Base-by-base conservation (phyloP, 139 green algal species). In the Diplosphaera chodatii region DNA sequence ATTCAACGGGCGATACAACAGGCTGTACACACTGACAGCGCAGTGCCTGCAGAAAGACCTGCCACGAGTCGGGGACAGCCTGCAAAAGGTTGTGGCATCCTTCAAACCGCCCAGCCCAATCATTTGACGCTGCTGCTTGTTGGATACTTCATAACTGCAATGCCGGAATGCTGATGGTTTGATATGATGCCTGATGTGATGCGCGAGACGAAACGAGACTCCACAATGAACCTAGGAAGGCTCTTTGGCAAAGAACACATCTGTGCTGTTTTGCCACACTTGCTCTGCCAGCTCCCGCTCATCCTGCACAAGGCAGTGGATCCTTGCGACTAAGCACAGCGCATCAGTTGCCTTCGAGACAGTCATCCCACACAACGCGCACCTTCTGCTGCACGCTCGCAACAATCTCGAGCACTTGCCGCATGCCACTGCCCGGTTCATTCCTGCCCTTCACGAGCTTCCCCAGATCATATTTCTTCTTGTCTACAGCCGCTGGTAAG, bases 381-480 rank as follows among this genome's bases (percentile, higher is more conserved):
- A 59, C 48, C 48, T 59, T 59, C 16, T 59, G 13, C 16, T 59
- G 48, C 10, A 59, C 48, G 16, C 48, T 59, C 13, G 87, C 82
- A 5, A 95, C 71, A 28, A 87, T 88, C 67, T 94, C 83, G 67
- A 90, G 68, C 13, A 91, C 81, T 34, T 84, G 68, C 40, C 66
- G 74, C 27, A 74, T 63, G 27, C 94, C 85, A 73, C 86, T 91
- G 74, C 82, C 89, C 2, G 92, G 92, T 82, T 97, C 92, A 70
- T 94, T 96, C 20, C 92, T 75, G n/a, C 87, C 48, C 82, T 97
- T 97, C 30, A 97, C 87, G 28, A 86, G 76, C 30, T 59, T 68
- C 1, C 40, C 71, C 0, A 62, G 40, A 23, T 86, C 80, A 63
- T 93, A 73, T 71, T 94, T 97, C 76, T 96, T 94, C 55, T 86